phyloP scores from a whole-genome alignment of 345 rosid genomes.

The Aurinia saxatilis region DNA sequence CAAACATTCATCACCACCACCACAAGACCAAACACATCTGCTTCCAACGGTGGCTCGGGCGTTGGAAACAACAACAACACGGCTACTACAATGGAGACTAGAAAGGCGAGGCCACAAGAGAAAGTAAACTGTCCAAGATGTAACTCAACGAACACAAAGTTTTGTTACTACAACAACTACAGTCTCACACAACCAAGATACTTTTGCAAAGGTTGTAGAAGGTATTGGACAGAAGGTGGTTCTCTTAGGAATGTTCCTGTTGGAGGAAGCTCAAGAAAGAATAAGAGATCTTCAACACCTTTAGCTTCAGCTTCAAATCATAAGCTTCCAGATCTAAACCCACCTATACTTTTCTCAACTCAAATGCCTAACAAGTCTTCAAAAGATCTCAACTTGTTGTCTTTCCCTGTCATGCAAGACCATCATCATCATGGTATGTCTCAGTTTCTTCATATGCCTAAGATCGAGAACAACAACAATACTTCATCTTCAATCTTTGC shows the following conservation, averaged over 20 bases:
- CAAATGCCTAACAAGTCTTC: slow-evolving; percentile 22
- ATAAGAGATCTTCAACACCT: slow-evolving; percentile 38
- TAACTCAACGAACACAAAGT: slow-evolving; percentile 76
- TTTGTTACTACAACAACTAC: slow-evolving; percentile 84
- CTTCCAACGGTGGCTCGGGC: slow-evolving; percentile 10
- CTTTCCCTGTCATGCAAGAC: slow-evolving; percentile 33
- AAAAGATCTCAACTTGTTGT: slow-evolving; percentile 29
- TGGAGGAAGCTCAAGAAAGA: slow-evolving; percentile 79
- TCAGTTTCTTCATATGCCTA: slow-evolving; percentile 29
- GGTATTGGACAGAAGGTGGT: slow-evolving; percentile 97
- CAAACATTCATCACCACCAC: slow-evolving; percentile 21
- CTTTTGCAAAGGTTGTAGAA: slow-evolving; percentile 76
- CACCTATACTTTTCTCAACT: slow-evolving; percentile 27
- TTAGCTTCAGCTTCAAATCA: slow-evolving; percentile 16
- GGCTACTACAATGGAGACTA: slow-evolving; percentile 16
- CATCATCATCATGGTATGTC: slow-evolving; percentile 30
- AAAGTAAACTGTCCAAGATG: slow-evolving; percentile 87
- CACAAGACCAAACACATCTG: slow-evolving; percentile 20
- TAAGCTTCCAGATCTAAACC: slow-evolving; percentile 33
- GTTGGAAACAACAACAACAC: slow-evolving; percentile 2
- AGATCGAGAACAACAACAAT: slow-evolving; percentile 23
- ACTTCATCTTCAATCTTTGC: slow-evolving; percentile 18
- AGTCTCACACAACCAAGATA: slow-evolving; percentile 86
- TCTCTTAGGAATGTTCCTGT: slow-evolving; percentile 79
- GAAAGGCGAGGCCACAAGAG: slow-evolving; percentile 32